Conservation (phyloP, 2,329 filamentous ascomycete genomes). For the Fusarium staphyleae region DNA sequence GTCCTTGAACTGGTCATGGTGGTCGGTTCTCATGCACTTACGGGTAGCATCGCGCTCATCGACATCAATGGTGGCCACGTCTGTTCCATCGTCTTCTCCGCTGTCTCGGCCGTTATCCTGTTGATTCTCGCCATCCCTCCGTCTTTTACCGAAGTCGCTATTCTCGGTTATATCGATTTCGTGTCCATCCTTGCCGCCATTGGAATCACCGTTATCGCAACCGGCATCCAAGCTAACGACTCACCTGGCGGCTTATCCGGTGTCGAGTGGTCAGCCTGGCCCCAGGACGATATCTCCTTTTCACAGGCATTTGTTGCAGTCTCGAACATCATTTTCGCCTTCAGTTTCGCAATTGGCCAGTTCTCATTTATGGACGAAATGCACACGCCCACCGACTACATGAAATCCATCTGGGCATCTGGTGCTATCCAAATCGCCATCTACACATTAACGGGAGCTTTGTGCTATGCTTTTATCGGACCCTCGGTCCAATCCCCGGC, state of each 20-base stretch:
- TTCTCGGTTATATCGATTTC: constrained; percentile 54
- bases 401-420: constrained; percentile 66
- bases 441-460: constrained; percentile 70
- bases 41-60: constrained; percentile 73
- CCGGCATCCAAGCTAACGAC: constrained; percentile 56
- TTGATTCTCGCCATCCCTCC: constrained; percentile 56
- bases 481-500: constrained; percentile 69
- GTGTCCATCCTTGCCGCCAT: constrained; percentile 60
- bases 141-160: constrained; percentile 49
- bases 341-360: constrained; percentile 35
- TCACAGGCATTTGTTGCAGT: constrained; percentile 65
- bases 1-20: constrained; percentile 52
- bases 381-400: constrained; percentile 38
- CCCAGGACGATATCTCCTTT: constrained; percentile 55
- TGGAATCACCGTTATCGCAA: constrained; percentile 71
- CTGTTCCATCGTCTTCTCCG: constrained; percentile 47
- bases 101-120: constrained; percentile 55
- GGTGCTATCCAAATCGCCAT: constrained; percentile 67
- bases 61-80: constrained; percentile 63
- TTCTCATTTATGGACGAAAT: constrained; percentile 38
- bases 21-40: constrained; percentile 74
- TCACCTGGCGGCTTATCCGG: constrained; percentile 43
- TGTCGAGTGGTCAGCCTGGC: constrained; percentile 54
- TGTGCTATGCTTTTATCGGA: constrained; percentile 75
- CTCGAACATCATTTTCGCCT: constrained; percentile 59